phyloP scores from a whole-genome alignment of 2,329 filamentous ascomycete genomes.

The Dothistroma pini region DNA sequence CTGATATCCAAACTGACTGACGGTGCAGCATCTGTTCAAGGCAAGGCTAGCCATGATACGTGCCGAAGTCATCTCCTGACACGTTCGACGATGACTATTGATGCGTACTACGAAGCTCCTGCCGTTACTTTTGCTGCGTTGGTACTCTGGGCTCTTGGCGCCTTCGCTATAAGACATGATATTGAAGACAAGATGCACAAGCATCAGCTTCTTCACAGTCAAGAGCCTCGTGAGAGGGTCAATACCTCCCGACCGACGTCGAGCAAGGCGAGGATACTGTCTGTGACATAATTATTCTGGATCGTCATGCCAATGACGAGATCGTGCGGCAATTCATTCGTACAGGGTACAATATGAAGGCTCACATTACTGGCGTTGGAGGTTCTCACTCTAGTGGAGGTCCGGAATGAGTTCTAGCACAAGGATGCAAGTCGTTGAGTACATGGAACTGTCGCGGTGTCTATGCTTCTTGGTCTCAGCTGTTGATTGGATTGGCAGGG shows the following conservation, averaged over 20 bases:
- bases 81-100: slow-evolving; percentile 48
- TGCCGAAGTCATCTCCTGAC: slow-evolving; percentile 52
- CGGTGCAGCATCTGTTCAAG: slow-evolving; percentile 51
- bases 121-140: slow-evolving; percentile 63
- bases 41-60: slow-evolving; percentile 56
- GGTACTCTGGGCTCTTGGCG: slow-evolving; percentile 60
- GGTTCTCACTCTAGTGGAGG: slow-evolving; percentile 43
- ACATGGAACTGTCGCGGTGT: slow-evolving; percentile 22
- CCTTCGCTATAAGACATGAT: slow-evolving; percentile 16
- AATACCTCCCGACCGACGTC: slow-evolving; percentile 4
- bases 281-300: slow-evolving; percentile 47
- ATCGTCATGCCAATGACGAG: slow-evolving; percentile 56
- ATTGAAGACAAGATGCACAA: not conserved
- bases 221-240: not conserved
- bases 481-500: not conserved
- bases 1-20: slow-evolving; percentile 44
- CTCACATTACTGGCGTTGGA: slow-evolving; percentile 52
- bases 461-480: slow-evolving; percentile 1
- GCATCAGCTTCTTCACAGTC: not conserved
- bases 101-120: slow-evolving; percentile 60
- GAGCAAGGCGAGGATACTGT: slow-evolving; percentile 14
- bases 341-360: slow-evolving; percentile 49
- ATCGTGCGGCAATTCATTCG: slow-evolving; percentile 55
- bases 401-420: slow-evolving; percentile 37
- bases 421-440: slow-evolving; percentile 39